A percentile compares a stretch with the other conserved stretches of the same genome.
These are phyloP conservation scores for Ceratobasidium papillatum DNA, from an alignment of 1,284 basidiomycete species.

Conservation along the genomic window DNA sequence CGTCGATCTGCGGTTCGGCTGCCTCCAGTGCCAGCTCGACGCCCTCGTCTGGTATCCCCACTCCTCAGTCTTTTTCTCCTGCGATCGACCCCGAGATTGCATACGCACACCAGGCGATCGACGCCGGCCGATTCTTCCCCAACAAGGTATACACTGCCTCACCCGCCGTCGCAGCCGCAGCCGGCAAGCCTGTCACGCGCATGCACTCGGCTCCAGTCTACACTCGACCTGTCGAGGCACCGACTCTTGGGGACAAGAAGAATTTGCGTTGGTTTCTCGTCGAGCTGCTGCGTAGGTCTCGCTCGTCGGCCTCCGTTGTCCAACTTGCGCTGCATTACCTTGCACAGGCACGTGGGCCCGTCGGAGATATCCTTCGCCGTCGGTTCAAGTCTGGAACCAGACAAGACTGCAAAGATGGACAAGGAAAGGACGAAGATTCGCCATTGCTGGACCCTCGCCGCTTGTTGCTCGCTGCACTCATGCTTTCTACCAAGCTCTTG, in stretches of 20 bases:
- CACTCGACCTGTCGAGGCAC: not conserved
- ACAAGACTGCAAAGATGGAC: not conserved
- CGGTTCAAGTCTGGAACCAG: constrained; percentile 26
- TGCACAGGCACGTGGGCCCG: constrained; percentile 15
- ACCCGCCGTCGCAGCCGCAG: not conserved
- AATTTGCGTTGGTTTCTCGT: constrained; percentile 31
- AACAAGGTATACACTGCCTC: constrained; percentile 6
- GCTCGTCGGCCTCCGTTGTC: constrained; percentile 32
- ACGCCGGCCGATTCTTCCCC: constrained; percentile 7
- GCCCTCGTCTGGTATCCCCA: constrained; percentile 7
- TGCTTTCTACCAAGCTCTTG: constrained; percentile 38
- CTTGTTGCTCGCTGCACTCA: constrained; percentile 29
- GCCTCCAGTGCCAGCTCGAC: constrained; percentile 26
- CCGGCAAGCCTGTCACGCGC: constrained; percentile 1
- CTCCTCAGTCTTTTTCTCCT: constrained; percentile 17
- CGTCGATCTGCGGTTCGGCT: not conserved
- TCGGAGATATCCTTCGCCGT: constrained; percentile 9
- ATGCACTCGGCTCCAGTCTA: constrained; percentile 4
- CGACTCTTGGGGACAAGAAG: constrained; percentile 27
- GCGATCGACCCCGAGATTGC: constrained; percentile 29
- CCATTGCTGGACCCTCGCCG: constrained; percentile 34
- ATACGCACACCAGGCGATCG: not conserved
- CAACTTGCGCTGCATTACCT: constrained; percentile 37
- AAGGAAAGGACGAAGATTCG: constrained; percentile 2
- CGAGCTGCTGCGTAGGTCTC: constrained; percentile 33